A percentile compares a stretch with the other conserved stretches of the same genome.
Evolutionary conservation across 2,329 filamentous ascomycete species (phyloP).

Genomic region (Lasiodiplodia gonubiensis): DNA sequence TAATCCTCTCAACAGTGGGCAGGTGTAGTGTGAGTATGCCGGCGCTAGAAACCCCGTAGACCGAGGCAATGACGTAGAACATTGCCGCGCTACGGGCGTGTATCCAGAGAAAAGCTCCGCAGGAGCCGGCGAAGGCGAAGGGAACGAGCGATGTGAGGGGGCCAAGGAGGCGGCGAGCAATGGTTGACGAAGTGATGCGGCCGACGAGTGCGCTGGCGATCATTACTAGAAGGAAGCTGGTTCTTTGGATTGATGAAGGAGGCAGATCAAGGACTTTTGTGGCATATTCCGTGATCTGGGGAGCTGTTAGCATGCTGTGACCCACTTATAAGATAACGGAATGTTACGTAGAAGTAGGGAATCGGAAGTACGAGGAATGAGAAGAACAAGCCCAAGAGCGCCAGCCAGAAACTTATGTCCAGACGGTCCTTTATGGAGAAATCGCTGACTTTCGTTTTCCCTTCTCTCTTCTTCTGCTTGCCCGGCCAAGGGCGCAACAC

Average conservation of each 20-base stretch:
- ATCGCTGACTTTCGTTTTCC: background rate
- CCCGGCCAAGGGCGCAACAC: slow-evolving; percentile 33
- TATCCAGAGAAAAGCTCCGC: background rate
- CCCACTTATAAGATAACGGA: no score
- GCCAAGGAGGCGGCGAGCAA: background rate
- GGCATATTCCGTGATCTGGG: slow-evolving; percentile 8
- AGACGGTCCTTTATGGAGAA: slow-evolving; percentile 32
- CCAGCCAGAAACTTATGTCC: slow-evolving; percentile 33
- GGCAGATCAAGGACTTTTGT: background rate
- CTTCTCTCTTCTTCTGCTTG: slow-evolving; percentile 18
- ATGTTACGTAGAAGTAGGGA: slow-evolving; percentile 35
- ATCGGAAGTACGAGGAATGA: slow-evolving; percentile 29
- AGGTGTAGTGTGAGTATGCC: slow-evolving; percentile 8
- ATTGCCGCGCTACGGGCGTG: background rate
- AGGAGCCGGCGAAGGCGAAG: background rate
- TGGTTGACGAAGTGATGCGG: background rate
- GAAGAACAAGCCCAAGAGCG: slow-evolving; percentile 30
- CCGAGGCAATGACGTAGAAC: background rate
- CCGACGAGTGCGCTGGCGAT: background rate
- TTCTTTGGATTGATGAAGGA: background rate
- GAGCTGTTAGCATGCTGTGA: background rate
- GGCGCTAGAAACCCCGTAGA: slow-evolving; percentile 29
- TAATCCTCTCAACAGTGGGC: background rate
- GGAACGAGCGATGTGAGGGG: slow-evolving; percentile 10
- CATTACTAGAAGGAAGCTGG: slow-evolving; percentile 7